Evolutionary conservation across 495 filamentous ascomycete genomes (phyloP).

Genomic region (Aspergillus conjunctus): DNA sequence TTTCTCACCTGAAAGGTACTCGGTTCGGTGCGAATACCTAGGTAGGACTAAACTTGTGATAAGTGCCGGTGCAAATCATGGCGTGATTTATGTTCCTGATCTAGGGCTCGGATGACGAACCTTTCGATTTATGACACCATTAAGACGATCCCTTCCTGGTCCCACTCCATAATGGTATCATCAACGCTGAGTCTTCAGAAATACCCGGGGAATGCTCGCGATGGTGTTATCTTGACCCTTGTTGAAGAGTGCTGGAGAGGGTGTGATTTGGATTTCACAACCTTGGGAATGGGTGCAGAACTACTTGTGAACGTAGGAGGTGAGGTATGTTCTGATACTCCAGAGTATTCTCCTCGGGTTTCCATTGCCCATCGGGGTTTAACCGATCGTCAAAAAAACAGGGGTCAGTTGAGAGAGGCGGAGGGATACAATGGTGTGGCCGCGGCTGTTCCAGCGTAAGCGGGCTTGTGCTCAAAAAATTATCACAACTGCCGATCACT

Average conservation of each 20-base stretch:
- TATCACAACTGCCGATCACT: neutral
- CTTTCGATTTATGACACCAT: no score
- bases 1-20: neutral
- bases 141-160: no score
- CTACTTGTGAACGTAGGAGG: neutral
- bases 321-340: no score
- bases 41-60: neutral
- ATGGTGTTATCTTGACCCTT: no score
- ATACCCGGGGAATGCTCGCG: no score
- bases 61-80: neutral
- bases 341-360: no score
- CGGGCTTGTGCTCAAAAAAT: neutral
- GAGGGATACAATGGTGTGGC: constrained; percentile 11
- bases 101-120: neutral
- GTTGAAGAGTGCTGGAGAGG: neutral
- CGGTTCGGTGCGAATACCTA: neutral
- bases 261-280: neutral
- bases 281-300: neutral
- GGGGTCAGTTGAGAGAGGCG: neutral
- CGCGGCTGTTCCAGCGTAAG: constrained; percentile 1
- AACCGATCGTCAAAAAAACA: neutral
- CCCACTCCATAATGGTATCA: no score
- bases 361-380: no score
- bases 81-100: neutral
- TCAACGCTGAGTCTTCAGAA: no score